These are phyloP conservation scores for Rhizophagus clarus DNA, from an alignment of 192 early-diverging fungal species.

Conservation along the genomic window DNA sequence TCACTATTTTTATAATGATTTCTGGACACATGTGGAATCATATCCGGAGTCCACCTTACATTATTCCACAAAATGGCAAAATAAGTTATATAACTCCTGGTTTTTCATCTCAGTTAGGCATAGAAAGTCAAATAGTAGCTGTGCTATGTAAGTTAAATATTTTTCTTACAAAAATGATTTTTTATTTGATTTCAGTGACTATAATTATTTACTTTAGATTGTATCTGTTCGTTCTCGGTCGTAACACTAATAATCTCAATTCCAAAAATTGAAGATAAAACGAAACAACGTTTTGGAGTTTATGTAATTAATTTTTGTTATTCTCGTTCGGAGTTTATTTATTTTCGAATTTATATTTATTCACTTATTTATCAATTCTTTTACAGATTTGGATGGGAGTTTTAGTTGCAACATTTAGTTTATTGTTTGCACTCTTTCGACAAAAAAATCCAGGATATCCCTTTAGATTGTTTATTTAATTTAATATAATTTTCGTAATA, in stretches of 20 bases:
- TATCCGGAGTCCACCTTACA: conserved; percentile 75
- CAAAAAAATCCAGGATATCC: conserved; percentile 77
- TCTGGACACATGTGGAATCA: conserved; percentile 88
- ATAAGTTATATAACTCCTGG: conserved; percentile 63
- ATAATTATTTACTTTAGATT: conserved; percentile 49
- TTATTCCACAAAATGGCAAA: conserved; percentile 52
- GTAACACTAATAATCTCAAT: conserved; percentile 58
- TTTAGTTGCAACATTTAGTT: conserved; percentile 68
- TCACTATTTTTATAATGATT: conserved; percentile 68
- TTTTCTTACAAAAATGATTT: background rate
- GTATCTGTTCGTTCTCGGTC: conserved; percentile 52
- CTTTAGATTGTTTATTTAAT: conserved; percentile 56
- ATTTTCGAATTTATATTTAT: background rate
- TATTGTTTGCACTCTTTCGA: conserved; percentile 67
- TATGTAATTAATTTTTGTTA: conserved; percentile 40
- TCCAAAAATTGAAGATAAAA: conserved; percentile 54
- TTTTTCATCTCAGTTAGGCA: conserved; percentile 68
- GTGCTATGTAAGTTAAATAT: conserved; percentile 50
- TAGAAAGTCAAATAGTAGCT: conserved; percentile 75
- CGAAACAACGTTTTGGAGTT: conserved; percentile 56
- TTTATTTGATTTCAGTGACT: conserved; percentile 4
- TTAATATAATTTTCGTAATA: background rate
- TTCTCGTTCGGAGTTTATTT: background rate
- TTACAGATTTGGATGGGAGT: conserved; percentile 50
- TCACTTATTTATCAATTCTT: background rate